phyloP scores from a whole-genome alignment of 2,329 filamentous ascomycete genomes.

The Trichophyton schoenleinii region DNA sequence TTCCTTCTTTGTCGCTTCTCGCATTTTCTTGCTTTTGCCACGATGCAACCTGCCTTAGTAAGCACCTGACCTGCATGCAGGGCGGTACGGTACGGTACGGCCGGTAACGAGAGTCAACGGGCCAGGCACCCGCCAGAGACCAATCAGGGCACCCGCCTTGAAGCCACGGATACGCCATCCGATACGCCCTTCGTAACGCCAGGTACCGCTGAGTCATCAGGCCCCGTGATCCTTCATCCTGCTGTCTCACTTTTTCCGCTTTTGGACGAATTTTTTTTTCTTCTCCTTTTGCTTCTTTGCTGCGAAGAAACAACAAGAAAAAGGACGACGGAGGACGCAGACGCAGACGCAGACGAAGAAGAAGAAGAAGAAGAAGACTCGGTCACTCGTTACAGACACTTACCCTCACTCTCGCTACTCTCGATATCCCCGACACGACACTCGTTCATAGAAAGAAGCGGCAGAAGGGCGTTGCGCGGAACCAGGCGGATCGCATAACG shows the following conservation, averaged over 20 bases:
- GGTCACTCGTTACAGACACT: background rate
- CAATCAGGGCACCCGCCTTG: background rate
- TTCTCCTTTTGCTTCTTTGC: background rate
- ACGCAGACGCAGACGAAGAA: background rate
- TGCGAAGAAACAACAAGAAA: background rate
- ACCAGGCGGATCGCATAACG: background rate
- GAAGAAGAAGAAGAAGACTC: background rate
- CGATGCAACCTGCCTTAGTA: background rate
- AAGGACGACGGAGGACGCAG: background rate
- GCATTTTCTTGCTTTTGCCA: background rate
- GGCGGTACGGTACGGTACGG: background rate
- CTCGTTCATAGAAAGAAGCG: background rate
- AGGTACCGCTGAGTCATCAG: background rate
- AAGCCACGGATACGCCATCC: background rate
- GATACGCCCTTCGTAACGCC: background rate
- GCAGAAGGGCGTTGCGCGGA: background rate
- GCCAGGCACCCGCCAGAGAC: background rate
- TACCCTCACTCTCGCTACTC: background rate
- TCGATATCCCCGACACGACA: background rate
- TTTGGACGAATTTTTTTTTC: background rate
- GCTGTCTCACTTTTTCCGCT: constrained; percentile 3
- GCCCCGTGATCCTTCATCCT: background rate
- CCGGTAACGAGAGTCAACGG: background rate
- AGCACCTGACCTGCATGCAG: background rate
- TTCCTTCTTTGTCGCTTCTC: background rate